Base-by-base conservation (phyloP, 129 eudicot species). In the Daucus carota region DNA sequence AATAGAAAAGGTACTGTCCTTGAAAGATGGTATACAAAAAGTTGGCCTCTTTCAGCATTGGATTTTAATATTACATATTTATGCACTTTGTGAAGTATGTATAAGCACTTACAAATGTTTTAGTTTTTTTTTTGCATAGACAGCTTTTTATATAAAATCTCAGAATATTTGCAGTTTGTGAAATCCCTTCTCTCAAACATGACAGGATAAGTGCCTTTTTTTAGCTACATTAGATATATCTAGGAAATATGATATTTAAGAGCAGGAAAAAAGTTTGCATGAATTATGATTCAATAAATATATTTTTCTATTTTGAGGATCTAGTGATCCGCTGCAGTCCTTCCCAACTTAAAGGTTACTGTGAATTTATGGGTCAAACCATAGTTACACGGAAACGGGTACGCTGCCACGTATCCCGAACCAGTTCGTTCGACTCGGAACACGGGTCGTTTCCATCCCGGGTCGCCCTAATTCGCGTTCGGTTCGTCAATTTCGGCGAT, bases 1-100 rank as follows among this genome's bases (percentile, higher is more conserved):
- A 80, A 74, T 85, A 50, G 99, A 95, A 86, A 91, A 95, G 97
- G 99, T 95, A 83, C 45, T 74, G 60, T 75, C 75, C 62, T 20
- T 20, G 2, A 17, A 22, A 7, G 28, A 22, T 54, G 2, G 29
- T n/a, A 54, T 8, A 54, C 18, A 54, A 47, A 68, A 5, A 20
- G 6, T 70, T 74, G 81, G 41, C 38, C 44, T 71, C 47, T 17
- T 62, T 75, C 44, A 5, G 38, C 78, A 41, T 43, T 59, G 31
- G 5, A 50, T 6, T n/a, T 10, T 18, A 28, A 59, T 62, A 32
- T 36, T 67, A 36, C 17, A 20, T 20, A 43, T 57, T 54, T n/a
- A 10, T 57, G 65, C 26, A 47, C 54, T 48, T 44, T 38, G 45
- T 42, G 32, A 42, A 31, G 43, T 44, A 70, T 73, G 52, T 72